Evolutionary conservation across 192 early-diverging fungal species (phyloP).

Genomic region (Linnemannia elongata): DNA sequence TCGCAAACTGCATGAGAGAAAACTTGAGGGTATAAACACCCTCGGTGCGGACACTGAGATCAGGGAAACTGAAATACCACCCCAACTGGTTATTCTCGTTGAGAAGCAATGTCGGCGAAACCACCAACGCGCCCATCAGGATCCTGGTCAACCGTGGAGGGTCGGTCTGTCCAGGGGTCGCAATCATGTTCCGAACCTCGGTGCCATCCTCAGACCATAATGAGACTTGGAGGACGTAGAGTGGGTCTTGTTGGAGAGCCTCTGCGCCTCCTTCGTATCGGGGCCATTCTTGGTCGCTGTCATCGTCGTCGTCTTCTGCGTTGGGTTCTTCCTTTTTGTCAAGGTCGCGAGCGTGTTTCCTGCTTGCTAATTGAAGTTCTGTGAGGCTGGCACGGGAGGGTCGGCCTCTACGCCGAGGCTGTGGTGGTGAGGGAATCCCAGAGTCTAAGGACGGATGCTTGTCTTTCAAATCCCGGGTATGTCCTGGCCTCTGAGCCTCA

Average conservation of each 20-base stretch:
- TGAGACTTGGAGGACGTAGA: constrained; percentile 73
- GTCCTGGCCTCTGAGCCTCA: neutral
- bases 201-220: constrained; percentile 71
- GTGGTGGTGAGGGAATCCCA: neutral
- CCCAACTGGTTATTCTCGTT: constrained; percentile 71
- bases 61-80: constrained; percentile 85
- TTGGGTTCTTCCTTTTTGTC: neutral
- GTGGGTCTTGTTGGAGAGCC: constrained; percentile 61
- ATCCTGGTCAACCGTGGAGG: constrained; percentile 73
- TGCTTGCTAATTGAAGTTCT: constrained; percentile 56
- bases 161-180: constrained; percentile 48
- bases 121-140: constrained; percentile 73
- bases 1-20: constrained; percentile 76
- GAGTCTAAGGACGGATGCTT: neutral
- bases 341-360: constrained; percentile 27
- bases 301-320: constrained; percentile 20
- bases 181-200: constrained; percentile 72
- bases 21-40: constrained; percentile 80
- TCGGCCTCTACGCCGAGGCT: neutral
- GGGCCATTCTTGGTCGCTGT: constrained; percentile 12
- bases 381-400: neutral
- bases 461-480: neutral
- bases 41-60: constrained; percentile 80
- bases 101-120: constrained; percentile 68
- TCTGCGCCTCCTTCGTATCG: neutral